Evolutionary conservation across 495 filamentous ascomycete species (phyloP).

Genomic region (Xylaria intraflava): DNA sequence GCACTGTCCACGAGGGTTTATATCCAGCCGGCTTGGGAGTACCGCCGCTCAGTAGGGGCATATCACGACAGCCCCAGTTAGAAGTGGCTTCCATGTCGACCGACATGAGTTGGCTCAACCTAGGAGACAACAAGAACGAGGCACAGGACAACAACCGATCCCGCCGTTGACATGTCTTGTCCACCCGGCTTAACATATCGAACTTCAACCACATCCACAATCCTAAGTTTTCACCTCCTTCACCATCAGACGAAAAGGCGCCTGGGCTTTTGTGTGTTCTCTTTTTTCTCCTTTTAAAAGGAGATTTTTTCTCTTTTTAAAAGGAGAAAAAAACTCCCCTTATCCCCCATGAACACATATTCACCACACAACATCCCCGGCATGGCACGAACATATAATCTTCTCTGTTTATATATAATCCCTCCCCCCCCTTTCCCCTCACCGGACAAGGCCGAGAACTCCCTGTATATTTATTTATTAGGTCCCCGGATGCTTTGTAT

Average conservation of each 20-base stretch:
- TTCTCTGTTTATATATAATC: background rate
- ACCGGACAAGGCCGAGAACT: background rate
- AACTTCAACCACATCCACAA: background rate
- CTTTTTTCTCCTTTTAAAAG: constrained; percentile 17
- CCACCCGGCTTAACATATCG: constrained; percentile 21
- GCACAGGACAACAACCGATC: background rate
- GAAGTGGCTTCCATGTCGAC: constrained; percentile 31
- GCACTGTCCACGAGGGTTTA: constrained; percentile 3
- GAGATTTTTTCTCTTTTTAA: no score
- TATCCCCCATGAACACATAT: constrained; percentile 16
- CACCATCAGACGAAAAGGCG: constrained; percentile 24
- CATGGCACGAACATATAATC: background rate
- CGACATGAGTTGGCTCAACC: constrained; percentile 77
- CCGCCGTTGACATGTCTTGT: background rate
- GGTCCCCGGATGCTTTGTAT: background rate
- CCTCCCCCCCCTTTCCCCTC: background rate
- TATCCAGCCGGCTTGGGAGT: constrained; percentile 36
- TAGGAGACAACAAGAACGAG: constrained; percentile 32
- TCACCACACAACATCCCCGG: constrained; percentile 3
- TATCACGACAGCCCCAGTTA: constrained; percentile 38
- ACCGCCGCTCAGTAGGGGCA: constrained; percentile 34
- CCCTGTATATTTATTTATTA: constrained; percentile 3
- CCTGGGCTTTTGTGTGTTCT: constrained; percentile 20
- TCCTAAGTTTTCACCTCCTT: constrained; percentile 14
- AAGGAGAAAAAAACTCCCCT: no score